These are phyloP conservation scores for Talaromyces sp. DNA, from an alignment of 2,329 filamentous ascomycete genomes.

Conservation along the genomic window DNA sequence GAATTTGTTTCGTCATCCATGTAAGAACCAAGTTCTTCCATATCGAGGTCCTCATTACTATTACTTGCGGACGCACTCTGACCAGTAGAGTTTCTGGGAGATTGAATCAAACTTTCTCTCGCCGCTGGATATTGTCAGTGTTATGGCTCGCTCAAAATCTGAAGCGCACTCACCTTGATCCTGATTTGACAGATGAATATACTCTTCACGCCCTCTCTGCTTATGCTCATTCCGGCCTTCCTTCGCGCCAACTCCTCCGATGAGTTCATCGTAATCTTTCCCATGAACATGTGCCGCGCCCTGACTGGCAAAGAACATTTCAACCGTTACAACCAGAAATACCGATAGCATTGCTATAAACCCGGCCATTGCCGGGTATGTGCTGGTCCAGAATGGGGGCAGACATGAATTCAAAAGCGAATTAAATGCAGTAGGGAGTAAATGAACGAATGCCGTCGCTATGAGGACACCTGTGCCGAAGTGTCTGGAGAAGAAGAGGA, in stretches of 20 bases:
- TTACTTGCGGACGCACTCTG: constrained; percentile 39
- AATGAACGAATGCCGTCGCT: constrained; percentile 54
- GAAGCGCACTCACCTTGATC: constrained; percentile 1
- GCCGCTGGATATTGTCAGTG: neutral
- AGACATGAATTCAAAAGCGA: constrained; percentile 62
- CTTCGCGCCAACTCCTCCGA: constrained; percentile 23
- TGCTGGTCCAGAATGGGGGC: constrained; percentile 69
- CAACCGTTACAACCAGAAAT: constrained; percentile 75
- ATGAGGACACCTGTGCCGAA: constrained; percentile 55
- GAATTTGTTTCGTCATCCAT: constrained; percentile 19
- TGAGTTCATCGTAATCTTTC: constrained; percentile 47
- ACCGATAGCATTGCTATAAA: constrained; percentile 76
- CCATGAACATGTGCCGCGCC: constrained; percentile 57
- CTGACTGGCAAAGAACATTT: constrained; percentile 79
- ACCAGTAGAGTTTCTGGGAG: neutral
- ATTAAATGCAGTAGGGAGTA: constrained; percentile 59
- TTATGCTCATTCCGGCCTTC: constrained; percentile 16
- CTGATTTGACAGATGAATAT: constrained; percentile 15
- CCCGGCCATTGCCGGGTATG: constrained; percentile 75
- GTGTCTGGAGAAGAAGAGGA: constrained; percentile 57
- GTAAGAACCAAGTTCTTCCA: constrained; percentile 49
- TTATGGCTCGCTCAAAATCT: neutral
- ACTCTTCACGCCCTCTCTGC: constrained; percentile 17
- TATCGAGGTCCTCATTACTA: constrained; percentile 55
- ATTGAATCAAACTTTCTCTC: constrained; percentile 3